Percentiles rank a stretch among this genome's conserved stretches.
These are phyloP conservation scores for Pneumocystis sp. DNA, from an alignment of 1,139 yeast genomes.

Conservation along the genomic window DNA sequence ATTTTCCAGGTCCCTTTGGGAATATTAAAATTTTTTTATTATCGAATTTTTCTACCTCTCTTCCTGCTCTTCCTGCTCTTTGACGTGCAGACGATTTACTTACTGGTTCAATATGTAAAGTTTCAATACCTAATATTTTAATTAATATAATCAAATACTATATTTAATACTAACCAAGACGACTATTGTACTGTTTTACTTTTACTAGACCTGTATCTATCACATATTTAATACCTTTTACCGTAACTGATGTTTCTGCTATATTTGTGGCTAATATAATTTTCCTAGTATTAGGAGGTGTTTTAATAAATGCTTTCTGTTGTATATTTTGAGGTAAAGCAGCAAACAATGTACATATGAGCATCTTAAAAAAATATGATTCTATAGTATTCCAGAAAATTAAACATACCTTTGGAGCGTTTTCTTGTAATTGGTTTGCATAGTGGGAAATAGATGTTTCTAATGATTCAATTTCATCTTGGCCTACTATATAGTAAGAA, in stretches of 20 bases:
- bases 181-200: conserved; percentile 63
- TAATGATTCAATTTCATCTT: conserved; percentile 88
- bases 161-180: conserved; percentile 50
- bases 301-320: conserved; percentile 52
- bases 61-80: conserved; percentile 97
- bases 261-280: conserved; percentile 84
- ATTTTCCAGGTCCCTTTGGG: conserved; percentile 48
- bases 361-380: conserved; percentile 30
- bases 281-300: conserved; percentile 52
- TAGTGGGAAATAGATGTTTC: conserved; percentile 46
- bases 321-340: conserved; percentile 80
- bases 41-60: conserved; percentile 39
- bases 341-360: conserved; percentile 79
- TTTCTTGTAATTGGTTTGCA: conserved; percentile 32
- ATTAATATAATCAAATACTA: not conserved
- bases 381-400: not conserved
- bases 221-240: conserved; percentile 88
- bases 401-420: conserved; percentile 12
- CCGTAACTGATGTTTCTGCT: conserved; percentile 94
- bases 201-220: conserved; percentile 85
- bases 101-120: conserved; percentile 77
- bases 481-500: conserved; percentile 29
- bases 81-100: conserved; percentile 92
- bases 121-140: conserved; percentile 41
- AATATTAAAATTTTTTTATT: not conserved